Percentiles rank a stretch among this genome's conserved stretches.
Evolutionary conservation across 768 basidiomycete genomes (phyloP).

Genomic region (Russula sp.): DNA sequence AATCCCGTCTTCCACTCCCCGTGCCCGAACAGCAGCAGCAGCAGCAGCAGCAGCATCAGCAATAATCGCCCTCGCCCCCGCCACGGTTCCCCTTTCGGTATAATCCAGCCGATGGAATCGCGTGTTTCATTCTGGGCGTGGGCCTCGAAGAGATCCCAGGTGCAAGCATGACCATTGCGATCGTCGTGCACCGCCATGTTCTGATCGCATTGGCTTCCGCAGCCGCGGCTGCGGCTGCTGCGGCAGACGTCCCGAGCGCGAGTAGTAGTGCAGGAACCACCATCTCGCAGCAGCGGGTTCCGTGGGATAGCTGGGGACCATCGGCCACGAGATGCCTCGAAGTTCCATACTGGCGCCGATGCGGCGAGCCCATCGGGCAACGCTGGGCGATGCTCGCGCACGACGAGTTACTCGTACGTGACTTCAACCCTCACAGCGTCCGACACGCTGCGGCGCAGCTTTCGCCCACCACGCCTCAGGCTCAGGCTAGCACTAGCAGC

Average conservation of each 20-base stretch:
- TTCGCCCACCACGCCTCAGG: not conserved
- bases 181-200: constrained; percentile 14
- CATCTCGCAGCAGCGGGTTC: not conserved
- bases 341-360: constrained; percentile 11
- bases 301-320: constrained; percentile 16
- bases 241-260: too few species aligned
- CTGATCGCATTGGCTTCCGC: constrained; percentile 10
- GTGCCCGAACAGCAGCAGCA: not conserved
- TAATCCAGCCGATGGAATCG: constrained; percentile 12
- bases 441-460: constrained; percentile 10
- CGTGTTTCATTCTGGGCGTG: constrained; percentile 20
- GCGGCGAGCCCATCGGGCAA: constrained; percentile 10
- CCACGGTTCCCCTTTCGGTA: constrained; percentile 8
- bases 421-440: constrained; percentile 20
- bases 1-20: constrained; percentile 5
- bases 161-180: constrained; percentile 19
- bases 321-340: constrained; percentile 12
- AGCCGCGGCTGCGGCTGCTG: not conserved
- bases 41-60: not conserved
- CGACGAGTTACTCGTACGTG: constrained; percentile 6
- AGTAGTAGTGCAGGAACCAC: not conserved
- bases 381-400: constrained; percentile 8
- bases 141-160: constrained; percentile 19
- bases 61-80: not conserved
- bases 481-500: too few species aligned